Evolutionary conservation across 495 filamentous ascomycete genomes (phyloP), one percentile per base, ranked within the genome.

Genomic region (Aspergillus egyptiacus): DNA sequence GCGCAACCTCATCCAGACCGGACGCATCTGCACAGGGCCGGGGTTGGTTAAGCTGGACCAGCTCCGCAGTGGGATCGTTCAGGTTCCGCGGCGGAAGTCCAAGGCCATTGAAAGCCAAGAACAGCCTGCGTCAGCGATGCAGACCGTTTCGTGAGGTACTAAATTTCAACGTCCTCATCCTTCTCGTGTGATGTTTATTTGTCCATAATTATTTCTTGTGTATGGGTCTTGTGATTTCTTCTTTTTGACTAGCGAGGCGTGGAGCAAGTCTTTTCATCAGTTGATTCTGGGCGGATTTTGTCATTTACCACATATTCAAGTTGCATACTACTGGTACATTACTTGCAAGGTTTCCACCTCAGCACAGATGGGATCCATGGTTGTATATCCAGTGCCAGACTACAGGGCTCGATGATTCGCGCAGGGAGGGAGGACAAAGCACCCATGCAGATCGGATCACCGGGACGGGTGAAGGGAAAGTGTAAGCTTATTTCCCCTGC

Each of bases 1-100:
- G 24, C 70, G 65, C 41, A 73, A 65, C 30, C 49, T 70, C 45
- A 71, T 72, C 63, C 73, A 67, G 43, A 64, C 57, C 8, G 72
- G 71, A 3, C 70, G 70, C 20, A 75, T 74, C 52, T 73, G 73
- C 50, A 75, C 73, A 13, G 66, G 69, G n/a, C 64, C 69, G 9
- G 66, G 64, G 0, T 57, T 73, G 55, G 57, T 70, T 8, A 70
- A 66, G 35, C 56, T 71, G 56, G 65, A 70, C n/a, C 65, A 71
- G 40, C 60, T 73, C 15, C 71, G 71, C 19, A 65, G 56, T 18
- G 63, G 64, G 0, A 51, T 51, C 2, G 59, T 71, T 14, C 61
- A 69, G 36, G 56, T 71, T 35, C 61, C 68, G 32, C 62, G 63
- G 27, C 58, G 47, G 13, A 54, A 54, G 46, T 44, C 48, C 5